Evolutionary conservation across 345 rosid species (phyloP).

Genomic region (Abelmoschus esculentus): DNA sequence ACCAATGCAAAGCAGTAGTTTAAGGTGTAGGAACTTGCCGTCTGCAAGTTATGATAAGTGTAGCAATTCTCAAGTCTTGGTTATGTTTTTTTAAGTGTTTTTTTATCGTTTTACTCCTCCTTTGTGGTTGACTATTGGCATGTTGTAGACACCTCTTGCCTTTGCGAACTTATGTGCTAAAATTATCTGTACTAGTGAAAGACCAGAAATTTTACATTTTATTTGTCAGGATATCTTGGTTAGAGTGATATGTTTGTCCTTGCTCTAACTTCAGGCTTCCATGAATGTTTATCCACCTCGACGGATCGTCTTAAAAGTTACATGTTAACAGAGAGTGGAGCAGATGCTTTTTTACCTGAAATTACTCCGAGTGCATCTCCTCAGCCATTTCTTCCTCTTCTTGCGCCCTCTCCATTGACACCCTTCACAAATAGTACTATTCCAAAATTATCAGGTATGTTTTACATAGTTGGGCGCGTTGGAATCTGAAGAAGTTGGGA

Average conservation of each 20-base stretch:
- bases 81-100: too few species aligned
- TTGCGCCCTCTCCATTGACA: slow-evolving; percentile 83
- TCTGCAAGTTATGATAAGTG: too few species aligned
- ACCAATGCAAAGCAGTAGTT: too few species aligned
- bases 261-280: slow-evolving; percentile 42
- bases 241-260: neutral
- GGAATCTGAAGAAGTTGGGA: neutral
- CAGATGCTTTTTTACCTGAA: slow-evolving; percentile 46
- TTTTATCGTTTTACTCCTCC: neutral
- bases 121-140: neutral
- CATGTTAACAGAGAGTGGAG: slow-evolving; percentile 14
- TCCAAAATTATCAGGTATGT: slow-evolving; percentile 75
- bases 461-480: slow-evolving; percentile 8
- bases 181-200: too few species aligned
- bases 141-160: neutral
- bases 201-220: too few species aligned
- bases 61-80: too few species aligned
- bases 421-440: slow-evolving; percentile 62
- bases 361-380: slow-evolving; percentile 67
- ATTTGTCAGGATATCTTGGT: neutral
- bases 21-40: too few species aligned
- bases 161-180: neutral
- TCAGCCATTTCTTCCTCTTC: slow-evolving; percentile 82
- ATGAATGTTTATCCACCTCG: slow-evolving; percentile 25
- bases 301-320: slow-evolving; percentile 14